Conservation (phyloP, 305 asterid genomes). For the Rubia peregrina region DNA sequence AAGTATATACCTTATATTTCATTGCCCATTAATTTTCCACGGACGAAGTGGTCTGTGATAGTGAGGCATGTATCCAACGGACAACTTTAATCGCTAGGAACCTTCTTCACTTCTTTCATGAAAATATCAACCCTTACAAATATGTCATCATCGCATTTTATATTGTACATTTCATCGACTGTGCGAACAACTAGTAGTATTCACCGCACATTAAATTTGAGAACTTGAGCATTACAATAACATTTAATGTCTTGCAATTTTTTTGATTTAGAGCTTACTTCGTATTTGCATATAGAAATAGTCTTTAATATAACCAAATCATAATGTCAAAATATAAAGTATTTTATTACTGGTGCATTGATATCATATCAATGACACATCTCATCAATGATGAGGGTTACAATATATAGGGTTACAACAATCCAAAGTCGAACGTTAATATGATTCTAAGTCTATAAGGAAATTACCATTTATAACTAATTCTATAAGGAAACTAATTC, state of each 20-base stretch:
- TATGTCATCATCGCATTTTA: conserved; percentile 96
- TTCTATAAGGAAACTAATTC: too few species aligned
- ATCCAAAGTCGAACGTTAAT: too few species aligned
- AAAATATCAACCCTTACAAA: conserved; percentile 83
- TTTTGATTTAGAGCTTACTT: conserved; percentile 45
- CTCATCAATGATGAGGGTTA: too few species aligned
- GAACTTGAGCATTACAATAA: conserved; percentile 12
- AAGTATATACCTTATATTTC: conserved; percentile 73
- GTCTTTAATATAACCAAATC: conserved; percentile 94
- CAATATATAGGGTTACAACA: too few species aligned
- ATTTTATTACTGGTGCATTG: too few species aligned
- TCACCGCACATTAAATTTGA: conserved; percentile 8
- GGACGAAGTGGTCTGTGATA: conserved; percentile 81
- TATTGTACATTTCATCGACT: conserved; percentile 61
- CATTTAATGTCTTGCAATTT: conserved; percentile 9
- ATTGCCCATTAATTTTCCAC: conserved; percentile 99
- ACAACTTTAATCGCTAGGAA: conserved; percentile 44
- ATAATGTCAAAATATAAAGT: too few species aligned
- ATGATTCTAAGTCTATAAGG: too few species aligned
- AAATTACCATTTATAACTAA: too few species aligned
- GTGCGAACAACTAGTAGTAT: conserved; percentile 52
- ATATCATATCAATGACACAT: too few species aligned
- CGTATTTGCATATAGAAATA: conserved; percentile 85
- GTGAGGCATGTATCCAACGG: conserved; percentile 81
- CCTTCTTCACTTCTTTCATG: conserved; percentile 58